Evolutionary conservation across 257 asterid species (phyloP).

Genomic region (Salvia hispanica): DNA sequence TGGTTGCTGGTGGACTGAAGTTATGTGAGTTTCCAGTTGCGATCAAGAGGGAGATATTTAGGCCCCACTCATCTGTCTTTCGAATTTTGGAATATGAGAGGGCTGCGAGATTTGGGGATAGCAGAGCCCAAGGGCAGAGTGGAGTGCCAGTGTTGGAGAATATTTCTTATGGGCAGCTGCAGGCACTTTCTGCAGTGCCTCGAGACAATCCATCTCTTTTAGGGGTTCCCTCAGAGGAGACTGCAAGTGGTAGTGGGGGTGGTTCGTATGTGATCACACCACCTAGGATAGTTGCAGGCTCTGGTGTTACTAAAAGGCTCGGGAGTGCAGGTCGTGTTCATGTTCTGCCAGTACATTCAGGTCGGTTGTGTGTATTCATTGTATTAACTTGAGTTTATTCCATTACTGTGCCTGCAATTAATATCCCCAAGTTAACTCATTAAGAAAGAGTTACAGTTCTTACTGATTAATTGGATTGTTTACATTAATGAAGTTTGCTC

Average conservation of each 20-base stretch:
- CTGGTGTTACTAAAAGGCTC: constrained; percentile 70
- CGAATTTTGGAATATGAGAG: constrained; percentile 64
- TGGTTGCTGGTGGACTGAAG: constrained; percentile 54
- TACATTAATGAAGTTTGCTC: background rate
- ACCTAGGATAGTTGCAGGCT: constrained; percentile 71
- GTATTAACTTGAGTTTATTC: background rate
- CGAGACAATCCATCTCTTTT: constrained; percentile 51
- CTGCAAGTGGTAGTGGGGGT: constrained; percentile 51
- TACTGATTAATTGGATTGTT: background rate
- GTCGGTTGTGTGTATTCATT: constrained; percentile 33
- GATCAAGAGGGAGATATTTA: constrained; percentile 56
- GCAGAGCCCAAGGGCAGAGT: constrained; percentile 53
- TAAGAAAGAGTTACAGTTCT: background rate
- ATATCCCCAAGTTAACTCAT: background rate
- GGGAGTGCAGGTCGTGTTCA: constrained; percentile 83
- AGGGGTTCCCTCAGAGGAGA: constrained; percentile 49
- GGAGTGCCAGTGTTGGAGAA: constrained; percentile 67
- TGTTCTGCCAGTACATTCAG: constrained; percentile 89
- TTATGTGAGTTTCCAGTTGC: constrained; percentile 74
- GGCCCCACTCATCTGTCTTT: constrained; percentile 83
- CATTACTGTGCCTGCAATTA: background rate
- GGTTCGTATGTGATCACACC: constrained; percentile 78
- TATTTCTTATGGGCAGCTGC: constrained; percentile 89
- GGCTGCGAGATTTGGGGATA: constrained; percentile 59
- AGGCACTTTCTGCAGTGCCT: constrained; percentile 77